These are phyloP conservation scores for Rubia yunnanensis DNA, from an alignment of 257 asterid species.

Conservation along the genomic window DNA sequence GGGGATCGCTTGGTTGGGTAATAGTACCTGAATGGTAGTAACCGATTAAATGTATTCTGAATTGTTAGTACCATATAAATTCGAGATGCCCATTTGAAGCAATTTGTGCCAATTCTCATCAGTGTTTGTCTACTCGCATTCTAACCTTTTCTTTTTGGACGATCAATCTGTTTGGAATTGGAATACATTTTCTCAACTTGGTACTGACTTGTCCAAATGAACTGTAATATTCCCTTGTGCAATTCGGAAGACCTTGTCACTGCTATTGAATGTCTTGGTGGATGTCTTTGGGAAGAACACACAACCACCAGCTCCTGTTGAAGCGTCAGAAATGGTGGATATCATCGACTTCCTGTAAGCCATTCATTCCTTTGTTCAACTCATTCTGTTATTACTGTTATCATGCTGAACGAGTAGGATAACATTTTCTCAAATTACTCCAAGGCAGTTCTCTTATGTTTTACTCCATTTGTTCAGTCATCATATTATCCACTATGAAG, in stretches of 20 bases:
- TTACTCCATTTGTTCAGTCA: constrained; percentile 35
- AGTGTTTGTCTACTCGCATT: not conserved
- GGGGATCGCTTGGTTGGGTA: not conserved
- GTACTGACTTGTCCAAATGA: not conserved
- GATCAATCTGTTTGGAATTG: not conserved
- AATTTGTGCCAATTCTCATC: not conserved
- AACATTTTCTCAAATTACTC: not conserved
- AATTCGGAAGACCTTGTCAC: constrained; percentile 47
- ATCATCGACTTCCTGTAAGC: constrained; percentile 82
- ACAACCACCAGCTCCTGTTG: constrained; percentile 53
- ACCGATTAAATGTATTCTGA: not conserved
- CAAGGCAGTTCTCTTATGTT: not conserved
- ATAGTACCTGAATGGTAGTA: not conserved
- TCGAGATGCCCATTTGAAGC: not conserved
- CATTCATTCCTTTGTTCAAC: not conserved
- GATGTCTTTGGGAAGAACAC: constrained; percentile 93
- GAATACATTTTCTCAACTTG: not conserved
- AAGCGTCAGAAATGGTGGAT: constrained; percentile 83
- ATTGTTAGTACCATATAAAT: not conserved
- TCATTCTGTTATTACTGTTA: not conserved
- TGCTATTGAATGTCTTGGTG: constrained; percentile 58
- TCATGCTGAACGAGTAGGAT: not conserved
- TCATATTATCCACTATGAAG: constrained; percentile 85
- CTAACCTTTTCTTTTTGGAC: not conserved
- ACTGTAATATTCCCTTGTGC: constrained; percentile 3